Conservation (phyloP, 805 yeast genomes). For the Candida wancherniae region DNA sequence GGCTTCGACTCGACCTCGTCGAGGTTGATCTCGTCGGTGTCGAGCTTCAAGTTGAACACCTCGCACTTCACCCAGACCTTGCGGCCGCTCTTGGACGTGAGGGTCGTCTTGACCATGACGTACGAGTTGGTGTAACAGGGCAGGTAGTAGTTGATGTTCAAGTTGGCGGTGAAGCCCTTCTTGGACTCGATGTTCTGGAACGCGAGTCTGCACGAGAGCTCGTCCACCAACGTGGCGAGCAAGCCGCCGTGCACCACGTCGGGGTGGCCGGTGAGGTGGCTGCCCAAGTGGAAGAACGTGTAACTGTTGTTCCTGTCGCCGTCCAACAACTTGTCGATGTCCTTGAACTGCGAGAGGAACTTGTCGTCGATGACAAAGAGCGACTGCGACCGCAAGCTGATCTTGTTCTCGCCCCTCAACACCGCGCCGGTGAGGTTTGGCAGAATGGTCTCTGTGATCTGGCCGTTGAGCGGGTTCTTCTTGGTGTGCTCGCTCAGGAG, state of each 20-base stretch:
- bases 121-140: constrained; percentile 32
- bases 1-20: constrained; percentile 18
- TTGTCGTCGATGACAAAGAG: constrained; percentile 32
- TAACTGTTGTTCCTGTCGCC: constrained; percentile 26
- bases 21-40: constrained; percentile 6
- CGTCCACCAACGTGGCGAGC: constrained; percentile 40
- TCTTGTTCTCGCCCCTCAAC: constrained; percentile 30
- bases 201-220: constrained; percentile 39
- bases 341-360: constrained; percentile 22
- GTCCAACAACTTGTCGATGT: constrained; percentile 14
- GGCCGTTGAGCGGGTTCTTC: constrained; percentile 11
- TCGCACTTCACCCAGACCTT: constrained; percentile 38
- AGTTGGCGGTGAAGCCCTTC: constrained; percentile 41
- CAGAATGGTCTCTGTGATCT: constrained; percentile 24
- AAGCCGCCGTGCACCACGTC: constrained; percentile 42
- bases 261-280: constrained; percentile 35
- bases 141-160: constrained; percentile 35
- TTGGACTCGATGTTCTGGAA: constrained; percentile 36
- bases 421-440: constrained; percentile 36
- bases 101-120: constrained; percentile 31
- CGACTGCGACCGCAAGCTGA: constrained; percentile 29
- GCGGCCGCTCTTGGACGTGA: constrained; percentile 31
- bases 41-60: constrained; percentile 24
- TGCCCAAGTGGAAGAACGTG: constrained; percentile 38
- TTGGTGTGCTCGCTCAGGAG: constrained; percentile 10